Percentiles rank a stretch among this genome's conserved stretches.
phyloP scores from a whole-genome alignment of 345 rosid genomes.

The Eutrema japonicum region DNA sequence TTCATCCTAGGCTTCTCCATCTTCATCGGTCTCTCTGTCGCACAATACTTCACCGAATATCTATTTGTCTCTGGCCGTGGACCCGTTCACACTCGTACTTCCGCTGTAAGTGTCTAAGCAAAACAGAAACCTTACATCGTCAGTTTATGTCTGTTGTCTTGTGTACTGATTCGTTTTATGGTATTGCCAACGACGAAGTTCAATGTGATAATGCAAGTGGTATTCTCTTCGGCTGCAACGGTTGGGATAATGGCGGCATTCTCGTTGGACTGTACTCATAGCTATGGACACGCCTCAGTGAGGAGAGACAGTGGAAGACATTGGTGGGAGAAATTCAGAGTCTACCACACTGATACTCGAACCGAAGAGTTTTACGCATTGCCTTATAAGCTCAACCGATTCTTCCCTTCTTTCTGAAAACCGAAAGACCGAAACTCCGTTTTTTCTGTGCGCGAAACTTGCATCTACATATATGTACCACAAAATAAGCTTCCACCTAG shows the following conservation, averaged over 20 bases:
- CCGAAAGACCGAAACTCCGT: neutral
- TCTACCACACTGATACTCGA: constrained; percentile 57
- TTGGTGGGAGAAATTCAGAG: constrained; percentile 83
- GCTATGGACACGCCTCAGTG: constrained; percentile 53
- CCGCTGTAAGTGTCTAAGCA: constrained; percentile 53
- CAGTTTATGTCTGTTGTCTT: neutral
- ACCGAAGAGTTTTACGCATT: constrained; percentile 76
- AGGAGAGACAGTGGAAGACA: constrained; percentile 85
- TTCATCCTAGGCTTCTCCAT: constrained; percentile 82
- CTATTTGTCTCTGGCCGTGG: constrained; percentile 62
- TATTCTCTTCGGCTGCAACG: constrained; percentile 86
- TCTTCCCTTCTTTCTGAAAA: constrained; percentile 79
- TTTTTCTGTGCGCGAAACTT: constrained; percentile 17
- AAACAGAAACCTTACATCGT: constrained; percentile 3
- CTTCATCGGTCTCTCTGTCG: constrained; percentile 83
- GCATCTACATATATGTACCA: constrained; percentile 15
- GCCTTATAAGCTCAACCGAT: constrained; percentile 75
- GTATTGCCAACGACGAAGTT: constrained; percentile 51
- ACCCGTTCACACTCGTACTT: constrained; percentile 68
- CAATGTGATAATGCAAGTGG: constrained; percentile 82
- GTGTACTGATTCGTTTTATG: constrained; percentile 25
- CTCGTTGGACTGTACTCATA: constrained; percentile 68
- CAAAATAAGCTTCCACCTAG: constrained; percentile 15
- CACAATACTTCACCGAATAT: constrained; percentile 77
- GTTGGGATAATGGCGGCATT: constrained; percentile 64